These are phyloP conservation scores for Diddensiella santjacobensis DNA, from an alignment of 805 yeast genomes.

Conservation along the genomic window DNA sequence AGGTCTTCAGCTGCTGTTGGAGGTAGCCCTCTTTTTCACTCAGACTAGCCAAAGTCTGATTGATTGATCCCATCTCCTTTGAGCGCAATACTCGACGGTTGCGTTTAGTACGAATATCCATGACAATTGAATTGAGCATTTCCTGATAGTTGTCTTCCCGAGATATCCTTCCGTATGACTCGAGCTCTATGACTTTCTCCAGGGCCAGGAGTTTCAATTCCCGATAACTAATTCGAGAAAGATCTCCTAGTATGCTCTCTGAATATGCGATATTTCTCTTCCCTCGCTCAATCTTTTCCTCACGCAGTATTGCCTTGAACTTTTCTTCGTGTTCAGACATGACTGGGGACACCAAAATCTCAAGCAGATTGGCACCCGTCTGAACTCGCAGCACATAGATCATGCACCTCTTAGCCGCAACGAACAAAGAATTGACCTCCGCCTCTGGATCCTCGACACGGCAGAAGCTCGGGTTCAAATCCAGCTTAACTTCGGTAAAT, in stretches of 20 bases:
- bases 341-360: constrained; percentile 64
- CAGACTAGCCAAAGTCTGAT: constrained; percentile 43
- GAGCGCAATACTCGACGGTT: constrained; percentile 47
- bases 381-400: constrained; percentile 81
- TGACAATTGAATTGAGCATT: constrained; percentile 75
- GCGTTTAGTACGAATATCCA: constrained; percentile 62
- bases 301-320: constrained; percentile 52
- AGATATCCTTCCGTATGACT: constrained; percentile 57
- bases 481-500: constrained; percentile 50
- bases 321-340: constrained; percentile 62
- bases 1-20: constrained; percentile 39
- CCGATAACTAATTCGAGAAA: constrained; percentile 51
- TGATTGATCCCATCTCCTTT: constrained; percentile 44
- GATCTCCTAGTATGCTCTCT: constrained; percentile 46
- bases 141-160: constrained; percentile 73
- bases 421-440: constrained; percentile 53
- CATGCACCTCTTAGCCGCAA: constrained; percentile 80
- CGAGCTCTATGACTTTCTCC: constrained; percentile 72
- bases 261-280: constrained; percentile 36
- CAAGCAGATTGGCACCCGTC: constrained; percentile 60
- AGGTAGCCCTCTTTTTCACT: constrained; percentile 45
- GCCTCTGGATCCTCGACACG: constrained; percentile 46
- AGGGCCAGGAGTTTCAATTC: constrained; percentile 74
- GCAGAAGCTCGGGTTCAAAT: constrained; percentile 54
- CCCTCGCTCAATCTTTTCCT: constrained; percentile 38